Conservation (phyloP, 805 yeast genomes). For the Teunomyces panamensis region DNA sequence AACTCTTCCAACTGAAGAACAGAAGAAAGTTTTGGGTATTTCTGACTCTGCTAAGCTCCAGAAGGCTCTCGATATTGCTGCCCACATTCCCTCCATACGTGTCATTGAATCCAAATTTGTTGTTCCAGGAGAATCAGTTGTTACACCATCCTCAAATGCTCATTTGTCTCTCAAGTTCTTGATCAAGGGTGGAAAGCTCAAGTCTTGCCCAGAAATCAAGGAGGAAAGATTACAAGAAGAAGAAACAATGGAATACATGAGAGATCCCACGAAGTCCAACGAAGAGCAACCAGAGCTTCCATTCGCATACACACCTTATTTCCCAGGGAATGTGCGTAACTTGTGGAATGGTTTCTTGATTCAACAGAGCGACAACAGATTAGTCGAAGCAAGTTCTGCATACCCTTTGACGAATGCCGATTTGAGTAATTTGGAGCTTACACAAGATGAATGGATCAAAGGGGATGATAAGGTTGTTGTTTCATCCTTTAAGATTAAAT, state of each 20-base stretch:
- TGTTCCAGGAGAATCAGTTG: constrained; percentile 80
- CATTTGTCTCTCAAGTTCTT: constrained; percentile 75
- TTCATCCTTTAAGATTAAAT: constrained; percentile 73
- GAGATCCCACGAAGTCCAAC: constrained; percentile 68
- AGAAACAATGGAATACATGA: constrained; percentile 61
- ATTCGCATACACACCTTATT: constrained; percentile 66
- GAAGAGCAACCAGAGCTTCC: constrained; percentile 70
- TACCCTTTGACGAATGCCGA: constrained; percentile 50
- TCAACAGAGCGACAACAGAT: constrained; percentile 74
- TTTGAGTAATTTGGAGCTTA: constrained; percentile 51
- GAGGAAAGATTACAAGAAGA: constrained; percentile 48
- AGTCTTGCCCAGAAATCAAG: constrained; percentile 48
- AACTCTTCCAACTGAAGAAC: constrained; percentile 54
- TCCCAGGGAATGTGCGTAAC: constrained; percentile 54
- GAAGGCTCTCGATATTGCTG: constrained; percentile 53
- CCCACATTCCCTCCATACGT: constrained; percentile 64
- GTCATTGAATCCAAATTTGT: constrained; percentile 68
- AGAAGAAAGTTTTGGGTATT: constrained; percentile 55
- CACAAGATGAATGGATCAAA: constrained; percentile 50
- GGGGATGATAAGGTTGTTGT: constrained; percentile 44
- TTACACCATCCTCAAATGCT: constrained; percentile 63
- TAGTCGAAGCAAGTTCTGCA: constrained; percentile 63
- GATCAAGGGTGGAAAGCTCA: constrained; percentile 69
- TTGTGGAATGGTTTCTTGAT: constrained; percentile 68
- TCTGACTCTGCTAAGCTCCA: constrained; percentile 43